These are phyloP conservation scores for Akanthomyces muscarius DNA, from an alignment of 2,329 filamentous ascomycete genomes.

Conservation along the genomic window DNA sequence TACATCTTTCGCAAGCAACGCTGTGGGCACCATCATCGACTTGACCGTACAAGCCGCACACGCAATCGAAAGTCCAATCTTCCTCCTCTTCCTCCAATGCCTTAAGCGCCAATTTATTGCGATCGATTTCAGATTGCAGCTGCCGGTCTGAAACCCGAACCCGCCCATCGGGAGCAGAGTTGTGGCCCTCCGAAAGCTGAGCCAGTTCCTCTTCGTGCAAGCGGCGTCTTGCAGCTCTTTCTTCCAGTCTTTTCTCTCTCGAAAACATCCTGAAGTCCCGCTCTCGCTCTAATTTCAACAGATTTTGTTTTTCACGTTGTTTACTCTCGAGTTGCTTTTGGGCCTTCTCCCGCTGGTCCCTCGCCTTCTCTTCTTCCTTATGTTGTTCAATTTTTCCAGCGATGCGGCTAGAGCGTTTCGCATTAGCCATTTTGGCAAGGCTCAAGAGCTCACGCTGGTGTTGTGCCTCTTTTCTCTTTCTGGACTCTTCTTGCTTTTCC, in stretches of 20 bases:
- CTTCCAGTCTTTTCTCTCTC: constrained; percentile 77
- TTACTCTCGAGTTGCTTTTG: constrained; percentile 58
- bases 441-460: constrained; percentile 76
- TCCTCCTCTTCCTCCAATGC: constrained; percentile 71
- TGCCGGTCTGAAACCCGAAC: constrained; percentile 72
- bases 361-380: constrained; percentile 65
- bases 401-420: constrained; percentile 88
- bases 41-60: constrained; percentile 84
- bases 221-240: constrained; percentile 79
- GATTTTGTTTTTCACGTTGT: constrained; percentile 62
- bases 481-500: constrained; percentile 70
- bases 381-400: constrained; percentile 77
- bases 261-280: constrained; percentile 77
- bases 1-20: constrained; percentile 89
- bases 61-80: constrained; percentile 92
- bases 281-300: constrained; percentile 60
- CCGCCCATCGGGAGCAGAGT: constrained; percentile 50
- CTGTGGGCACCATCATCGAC: constrained; percentile 94
- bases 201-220: constrained; percentile 80
- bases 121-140: constrained; percentile 77
- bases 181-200: constrained; percentile 72
- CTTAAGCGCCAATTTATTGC: constrained; percentile 70
- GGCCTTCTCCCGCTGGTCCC: constrained; percentile 57
- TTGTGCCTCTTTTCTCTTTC: constrained; percentile 64
- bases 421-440: constrained; percentile 82